phyloP scores from a whole-genome alignment of 164 flowering plant genomes.

The Hamamelis virginiana region DNA sequence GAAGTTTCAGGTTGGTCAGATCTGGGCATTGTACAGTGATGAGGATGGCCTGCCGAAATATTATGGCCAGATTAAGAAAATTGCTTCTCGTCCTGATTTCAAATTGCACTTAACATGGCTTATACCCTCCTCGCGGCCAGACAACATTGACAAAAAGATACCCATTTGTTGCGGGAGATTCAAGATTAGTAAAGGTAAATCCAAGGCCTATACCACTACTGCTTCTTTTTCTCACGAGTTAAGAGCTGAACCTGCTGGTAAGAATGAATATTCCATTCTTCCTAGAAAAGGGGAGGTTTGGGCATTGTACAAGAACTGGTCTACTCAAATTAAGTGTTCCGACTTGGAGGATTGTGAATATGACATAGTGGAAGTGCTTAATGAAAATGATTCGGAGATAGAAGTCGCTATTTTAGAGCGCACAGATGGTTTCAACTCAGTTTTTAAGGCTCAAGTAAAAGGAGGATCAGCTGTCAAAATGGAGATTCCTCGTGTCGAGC shows the following conservation, averaged over 20 bases:
- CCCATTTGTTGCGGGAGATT: conserved; percentile 61
- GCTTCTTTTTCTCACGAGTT: conserved; percentile 50
- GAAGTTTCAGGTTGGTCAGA: conserved; percentile 51
- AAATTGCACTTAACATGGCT: conserved; percentile 45
- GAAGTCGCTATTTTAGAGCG: conserved; percentile 31
- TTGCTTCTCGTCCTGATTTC: conserved; percentile 29
- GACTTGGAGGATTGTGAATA: conserved; percentile 43
- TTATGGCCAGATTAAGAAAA: conserved; percentile 43
- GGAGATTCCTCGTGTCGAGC: conserved; percentile 26
- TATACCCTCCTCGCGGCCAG: conserved; percentile 14
- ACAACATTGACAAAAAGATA: conserved; percentile 32
- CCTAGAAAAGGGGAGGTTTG: conserved; percentile 68
- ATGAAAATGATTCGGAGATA: conserved; percentile 10
- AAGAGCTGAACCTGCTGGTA: conserved; percentile 18
- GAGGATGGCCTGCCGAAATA: conserved; percentile 62
- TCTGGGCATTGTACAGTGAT: conserved; percentile 73
- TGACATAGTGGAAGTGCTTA: conserved; percentile 44
- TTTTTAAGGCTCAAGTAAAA: conserved; percentile 32
- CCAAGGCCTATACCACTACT: conserved; percentile 6
- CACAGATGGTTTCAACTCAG: conserved; percentile 38
- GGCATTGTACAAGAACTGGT: conserved; percentile 65
- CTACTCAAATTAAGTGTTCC: conserved; percentile 19
- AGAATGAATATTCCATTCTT: conserved; percentile 33
- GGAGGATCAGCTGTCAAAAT: conserved; percentile 8
- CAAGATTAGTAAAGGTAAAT: conserved; percentile 5